A percentile compares a stretch with the other conserved stretches of the same genome.
These are phyloP conservation scores for Globisporangium echinulatum DNA, from an alignment of 352 stramenopile genomes.

Conservation along the genomic window DNA sequence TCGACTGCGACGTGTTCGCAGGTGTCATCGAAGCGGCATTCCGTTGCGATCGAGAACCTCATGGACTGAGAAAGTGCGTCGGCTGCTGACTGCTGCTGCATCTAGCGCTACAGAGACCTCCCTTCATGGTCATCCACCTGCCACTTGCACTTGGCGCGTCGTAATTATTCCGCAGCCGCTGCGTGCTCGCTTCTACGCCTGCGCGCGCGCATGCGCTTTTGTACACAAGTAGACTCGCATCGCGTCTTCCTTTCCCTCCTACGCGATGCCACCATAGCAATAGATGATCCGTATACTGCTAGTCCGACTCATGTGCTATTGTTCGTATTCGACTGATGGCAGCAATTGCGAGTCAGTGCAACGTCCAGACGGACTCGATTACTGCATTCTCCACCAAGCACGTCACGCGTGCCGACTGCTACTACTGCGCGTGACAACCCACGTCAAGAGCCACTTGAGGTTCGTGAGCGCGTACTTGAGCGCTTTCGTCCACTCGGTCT, in stretches of 20 bases:
- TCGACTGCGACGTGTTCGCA: not conserved
- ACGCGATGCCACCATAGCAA: not conserved
- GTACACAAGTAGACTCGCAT: not conserved
- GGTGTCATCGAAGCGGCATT: constrained; percentile 32
- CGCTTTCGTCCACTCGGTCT: constrained; percentile 82
- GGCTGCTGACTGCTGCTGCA: not conserved
- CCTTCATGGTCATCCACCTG: no score
- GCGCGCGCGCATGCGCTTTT: no score
- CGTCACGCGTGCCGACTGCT: not conserved
- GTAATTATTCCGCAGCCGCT: constrained; percentile 14
- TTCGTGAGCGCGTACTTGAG: constrained; percentile 82
- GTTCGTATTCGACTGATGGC: not conserved
- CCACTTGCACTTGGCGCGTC: not conserved
- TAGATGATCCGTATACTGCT: not conserved
- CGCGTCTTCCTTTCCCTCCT: no score
- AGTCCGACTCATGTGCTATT: not conserved
- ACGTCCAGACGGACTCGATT: no score
- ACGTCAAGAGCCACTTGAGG: constrained; percentile 81
- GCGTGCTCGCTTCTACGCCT: no score
- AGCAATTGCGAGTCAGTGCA: not conserved
- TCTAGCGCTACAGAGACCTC: no score
- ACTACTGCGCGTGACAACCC: constrained; percentile 37
- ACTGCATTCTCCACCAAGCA: no score
- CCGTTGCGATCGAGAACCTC: constrained; percentile 31
- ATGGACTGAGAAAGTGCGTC: constrained; percentile 20